Evolutionary conservation across 2,329 filamentous ascomycete genomes (phyloP), one percentile per base, ranked within the genome.

Genomic region (Akanthomyces lecanii): DNA sequence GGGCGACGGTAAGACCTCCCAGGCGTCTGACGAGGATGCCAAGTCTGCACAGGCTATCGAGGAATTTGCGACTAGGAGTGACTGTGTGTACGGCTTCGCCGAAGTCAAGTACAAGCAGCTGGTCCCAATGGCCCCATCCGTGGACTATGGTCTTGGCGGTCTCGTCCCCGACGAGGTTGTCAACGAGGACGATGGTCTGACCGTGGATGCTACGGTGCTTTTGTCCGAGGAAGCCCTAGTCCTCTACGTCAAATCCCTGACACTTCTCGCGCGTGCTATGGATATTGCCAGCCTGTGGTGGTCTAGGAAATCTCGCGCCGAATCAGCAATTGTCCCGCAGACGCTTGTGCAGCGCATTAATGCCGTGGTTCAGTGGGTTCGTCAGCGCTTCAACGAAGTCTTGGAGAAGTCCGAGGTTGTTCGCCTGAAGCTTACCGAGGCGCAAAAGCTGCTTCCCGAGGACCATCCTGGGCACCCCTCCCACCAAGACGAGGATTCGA

Each of bases 91-190:
- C 73, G 93, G 94, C 3, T 98, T 99, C 75, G 95, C 95, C 6
- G 94, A 99, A 77, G 94, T 99, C 72, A 99, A 99, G 76, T 97
- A 96, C 77, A 95, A 96, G 75, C 95, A 99, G 75, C 83, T 99
- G n/a, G 86, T 97, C 56, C 95, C 95, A 3, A 79, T 95, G 51
- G 87, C 91, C 1, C 95, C 94, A 1, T 94, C 90, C 0, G 85
- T 84, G 67, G 87, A 91, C 55, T 86, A 89, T 67, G 87, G 86
- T 6, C 81, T 92, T 4, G 88, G 89, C 7, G 86, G 88, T 16
- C 75, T 83, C n/a, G 77, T 78, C 4, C 72, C 78, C 10, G 85
- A 89, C 4, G 80, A 82, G 70, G 71, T 81, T 66, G 74, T 77
- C 12, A 72, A 76, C 14, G 84, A 86, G 12, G 89, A 92, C 18